Percentiles rank a stretch among this genome's conserved stretches.
Evolutionary conservation across 148 eudicot species (phyloP).

Genomic region (Silene uniflora): DNA sequence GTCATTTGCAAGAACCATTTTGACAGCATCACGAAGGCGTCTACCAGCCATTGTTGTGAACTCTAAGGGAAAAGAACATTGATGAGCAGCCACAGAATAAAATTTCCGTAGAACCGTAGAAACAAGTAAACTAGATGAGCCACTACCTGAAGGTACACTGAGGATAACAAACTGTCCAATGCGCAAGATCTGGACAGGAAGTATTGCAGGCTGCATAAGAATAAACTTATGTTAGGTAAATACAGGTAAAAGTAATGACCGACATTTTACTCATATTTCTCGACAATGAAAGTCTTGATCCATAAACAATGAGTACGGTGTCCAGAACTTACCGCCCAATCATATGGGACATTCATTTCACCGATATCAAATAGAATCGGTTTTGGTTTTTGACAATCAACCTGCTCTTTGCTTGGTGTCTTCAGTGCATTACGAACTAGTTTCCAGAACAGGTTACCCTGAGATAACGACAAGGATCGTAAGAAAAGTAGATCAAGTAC

Average conservation of each 20-base stretch:
- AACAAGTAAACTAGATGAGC: constrained; percentile 14
- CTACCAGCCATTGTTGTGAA: no score
- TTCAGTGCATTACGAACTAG: constrained; percentile 42
- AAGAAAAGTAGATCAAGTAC: no score
- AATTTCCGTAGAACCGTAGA: neutral
- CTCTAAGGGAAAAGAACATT: no score
- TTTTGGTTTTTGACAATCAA: constrained; percentile 7
- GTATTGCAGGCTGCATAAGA: constrained; percentile 82
- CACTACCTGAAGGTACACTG: constrained; percentile 90
- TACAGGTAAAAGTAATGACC: constrained; percentile 9
- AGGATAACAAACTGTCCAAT: constrained; percentile 83
- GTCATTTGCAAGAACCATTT: no score
- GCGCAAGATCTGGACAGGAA: constrained; percentile 84
- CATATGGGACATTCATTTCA: constrained; percentile 89
- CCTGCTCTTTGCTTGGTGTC: constrained; percentile 10
- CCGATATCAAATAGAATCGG: constrained; percentile 64
- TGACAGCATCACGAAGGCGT: no score
- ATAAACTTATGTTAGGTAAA: constrained; percentile 10
- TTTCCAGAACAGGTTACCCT: no score
- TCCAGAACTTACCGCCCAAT: constrained; percentile 69
- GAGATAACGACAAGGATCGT: no score
- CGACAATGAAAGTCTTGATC: no score
- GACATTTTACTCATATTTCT: neutral
- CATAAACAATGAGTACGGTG: neutral
- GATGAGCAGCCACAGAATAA: no score